Base-by-base conservation (phyloP, 2,329 filamentous ascomycete species). In the Knufia petricola region DNA sequence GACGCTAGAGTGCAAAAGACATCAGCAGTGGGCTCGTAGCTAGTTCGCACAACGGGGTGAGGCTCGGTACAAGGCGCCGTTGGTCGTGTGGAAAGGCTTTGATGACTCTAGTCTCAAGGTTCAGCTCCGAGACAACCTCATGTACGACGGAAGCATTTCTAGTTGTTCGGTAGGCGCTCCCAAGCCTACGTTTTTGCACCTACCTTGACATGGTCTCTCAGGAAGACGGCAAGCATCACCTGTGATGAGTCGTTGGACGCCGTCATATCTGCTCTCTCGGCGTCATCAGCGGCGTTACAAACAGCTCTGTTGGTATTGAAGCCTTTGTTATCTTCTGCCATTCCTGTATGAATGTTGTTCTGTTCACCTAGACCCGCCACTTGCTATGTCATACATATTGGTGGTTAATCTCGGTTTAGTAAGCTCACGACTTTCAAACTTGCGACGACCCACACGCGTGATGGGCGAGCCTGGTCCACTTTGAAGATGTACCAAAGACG, bases 191-290 rank as follows among this genome's bases (percentile, higher is more conserved):
- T 13, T 37, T 6, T 37, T 12, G 9, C 17, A n/a, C 32, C 32
- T 47, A 47, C 44, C 32, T 47, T 47, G 21, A 47, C 34, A 47
- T 47, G 36, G 15, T 39, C 34, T 13, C 28, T 32, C n/a, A 47
- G 44, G 21, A 38, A 32, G 21, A 47, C 31, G 32, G 32, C 44
- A 12, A 39, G 32, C 23, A 47, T 47, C 44, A 47, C 7, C 12
- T 10, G n/a, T 19, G 19, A 32, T 36, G 28, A 32, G 15, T 46
- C 30, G 17, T 4, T 19, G 21, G 30, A n/a, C 23, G 19, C 30
- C 19, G 15, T n/a, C 24, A 26, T 15, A 12, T 44, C 41, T 15
- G 6, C 15, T 20, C 19, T 34, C 19, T 44, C 41, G 9, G 41
- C 41, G 9, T 44, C 41, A 15, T 15, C 41, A 28, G 41, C 30